These are phyloP conservation scores for Solanum pinnatisectum DNA, from an alignment of 257 asterid species.

Conservation along the genomic window DNA sequence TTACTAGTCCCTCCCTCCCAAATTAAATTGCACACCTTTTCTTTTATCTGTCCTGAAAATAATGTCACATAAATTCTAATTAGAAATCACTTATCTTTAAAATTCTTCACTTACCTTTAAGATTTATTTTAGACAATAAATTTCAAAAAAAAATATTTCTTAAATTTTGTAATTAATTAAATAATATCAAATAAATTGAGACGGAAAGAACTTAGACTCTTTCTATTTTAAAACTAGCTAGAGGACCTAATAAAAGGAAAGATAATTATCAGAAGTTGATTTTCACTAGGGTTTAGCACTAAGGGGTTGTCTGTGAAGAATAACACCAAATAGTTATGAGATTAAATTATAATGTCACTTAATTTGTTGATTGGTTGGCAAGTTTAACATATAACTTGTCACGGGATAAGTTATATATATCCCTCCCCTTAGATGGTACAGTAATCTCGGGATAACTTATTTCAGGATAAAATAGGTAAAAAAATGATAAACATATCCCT, in stretches of 20 bases:
- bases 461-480: not conserved
- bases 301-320: not conserved
- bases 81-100: not conserved
- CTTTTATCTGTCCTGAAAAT: not conserved
- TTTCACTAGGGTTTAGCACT: not conserved
- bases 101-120: too few species aligned
- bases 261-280: not conserved
- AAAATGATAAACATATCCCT: not conserved
- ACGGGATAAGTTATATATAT: not conserved
- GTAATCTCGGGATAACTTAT: too few species aligned
- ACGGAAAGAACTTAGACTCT: not conserved
- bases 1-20: not conserved
- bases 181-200: not conserved
- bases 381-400: not conserved
- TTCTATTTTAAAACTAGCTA: not conserved
- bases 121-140: too few species aligned
- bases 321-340: not conserved
- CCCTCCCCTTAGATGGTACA: accelerated
- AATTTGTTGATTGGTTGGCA: not conserved
- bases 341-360: not conserved
- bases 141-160: too few species aligned
- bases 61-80: too few species aligned
- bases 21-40: not conserved
- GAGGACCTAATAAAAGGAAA: not conserved
- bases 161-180: not conserved